A percentile compares a stretch with the other conserved stretches of the same genome.
These are phyloP conservation scores for Cornus controversa DNA, from an alignment of 148 eudicot genomes.

Conservation along the genomic window DNA sequence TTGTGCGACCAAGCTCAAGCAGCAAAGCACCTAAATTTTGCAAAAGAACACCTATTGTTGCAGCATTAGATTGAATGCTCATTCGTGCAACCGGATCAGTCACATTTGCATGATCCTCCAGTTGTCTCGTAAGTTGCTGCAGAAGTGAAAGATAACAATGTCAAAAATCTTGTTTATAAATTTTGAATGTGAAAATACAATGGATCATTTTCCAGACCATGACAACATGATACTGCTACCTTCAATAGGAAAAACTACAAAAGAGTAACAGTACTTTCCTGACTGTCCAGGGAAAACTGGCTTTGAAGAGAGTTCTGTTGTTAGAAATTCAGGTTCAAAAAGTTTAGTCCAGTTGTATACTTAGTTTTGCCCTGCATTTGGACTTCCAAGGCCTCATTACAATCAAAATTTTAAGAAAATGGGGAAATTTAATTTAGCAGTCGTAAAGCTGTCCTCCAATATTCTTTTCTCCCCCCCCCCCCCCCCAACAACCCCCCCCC, in stretches of 20 bases:
- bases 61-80: slow-evolving; percentile 39
- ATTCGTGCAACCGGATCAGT: slow-evolving; percentile 35
- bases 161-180: neutral
- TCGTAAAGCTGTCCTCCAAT: no score
- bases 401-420: no score
- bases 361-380: neutral
- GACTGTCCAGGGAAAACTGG: neutral
- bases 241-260: neutral
- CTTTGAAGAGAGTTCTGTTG: neutral
- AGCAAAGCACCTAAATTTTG: slow-evolving; percentile 55
- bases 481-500: no score
- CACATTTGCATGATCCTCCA: slow-evolving; percentile 35
- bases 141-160: slow-evolving; percentile 3
- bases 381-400: no score
- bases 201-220: neutral
- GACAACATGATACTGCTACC: neutral
- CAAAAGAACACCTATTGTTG: slow-evolving; percentile 42
- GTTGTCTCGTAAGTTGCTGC: slow-evolving; percentile 48
- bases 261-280: neutral
- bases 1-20: slow-evolving; percentile 57
- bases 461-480: no score
- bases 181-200: neutral
- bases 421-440: no score
- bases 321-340: neutral
- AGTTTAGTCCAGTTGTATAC: neutral